Evolutionary conservation across 305 asterid genomes (phyloP).

Genomic region (Solanum hybrid): DNA sequence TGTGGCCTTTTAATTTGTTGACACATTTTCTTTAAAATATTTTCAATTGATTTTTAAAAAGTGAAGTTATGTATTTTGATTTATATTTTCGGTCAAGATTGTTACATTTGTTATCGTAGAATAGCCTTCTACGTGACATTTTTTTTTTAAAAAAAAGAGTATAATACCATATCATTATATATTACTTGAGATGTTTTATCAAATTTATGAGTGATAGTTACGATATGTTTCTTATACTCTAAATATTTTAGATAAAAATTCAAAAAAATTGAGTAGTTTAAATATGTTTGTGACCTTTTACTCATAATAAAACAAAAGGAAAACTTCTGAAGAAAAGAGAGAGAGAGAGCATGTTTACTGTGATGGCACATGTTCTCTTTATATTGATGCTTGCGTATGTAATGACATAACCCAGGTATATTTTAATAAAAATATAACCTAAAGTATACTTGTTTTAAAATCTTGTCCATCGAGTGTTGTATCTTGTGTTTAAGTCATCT

Average conservation of each 20-base stretch:
- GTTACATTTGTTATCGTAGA: background rate
- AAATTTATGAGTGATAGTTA: background rate
- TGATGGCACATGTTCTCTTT: background rate
- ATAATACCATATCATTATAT: no score
- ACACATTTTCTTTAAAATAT: no score
- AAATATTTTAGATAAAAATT: background rate
- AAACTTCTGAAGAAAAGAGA: background rate
- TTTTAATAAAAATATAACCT: background rate
- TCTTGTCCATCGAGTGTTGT: background rate
- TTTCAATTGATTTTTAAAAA: no score
- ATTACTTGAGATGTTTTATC: background rate
- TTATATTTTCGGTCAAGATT: background rate
- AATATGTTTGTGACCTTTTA: background rate
- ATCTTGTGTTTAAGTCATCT: background rate
- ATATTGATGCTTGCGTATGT: background rate
- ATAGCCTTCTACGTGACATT: no score
- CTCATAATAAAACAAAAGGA: background rate
- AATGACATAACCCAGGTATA: background rate
- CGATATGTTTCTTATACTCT: background rate
- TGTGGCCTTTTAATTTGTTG: no score
- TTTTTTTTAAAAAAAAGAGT: no score
- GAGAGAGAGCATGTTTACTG: background rate
- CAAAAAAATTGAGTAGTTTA: background rate
- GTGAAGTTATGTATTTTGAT: background rate
- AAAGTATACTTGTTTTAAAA: background rate